Base-by-base conservation (phyloP, 768 basidiomycete species). In the Pisolithus tinctorius region DNA sequence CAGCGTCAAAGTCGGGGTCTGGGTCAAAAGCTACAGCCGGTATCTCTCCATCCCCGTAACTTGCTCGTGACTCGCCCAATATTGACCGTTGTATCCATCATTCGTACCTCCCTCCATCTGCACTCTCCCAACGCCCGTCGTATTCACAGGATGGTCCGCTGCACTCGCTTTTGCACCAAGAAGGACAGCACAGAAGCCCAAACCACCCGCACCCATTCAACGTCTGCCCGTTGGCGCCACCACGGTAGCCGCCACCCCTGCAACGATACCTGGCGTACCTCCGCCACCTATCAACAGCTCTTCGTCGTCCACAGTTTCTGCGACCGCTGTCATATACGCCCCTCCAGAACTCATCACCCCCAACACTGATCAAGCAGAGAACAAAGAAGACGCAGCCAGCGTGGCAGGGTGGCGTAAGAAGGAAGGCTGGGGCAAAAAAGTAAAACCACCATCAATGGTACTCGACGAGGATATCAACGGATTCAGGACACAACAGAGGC, bases 381-480 rank as follows among this genome's bases (percentile, higher is more conserved):
- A 49, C 47, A 60, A 68, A 38, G 57, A 63, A 6, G 61, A 65
- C 42, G 56, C 67, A 14, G 53, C 60, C 37, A 50, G 67, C 7
- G 60, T 65, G 45, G 60, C 69, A 3, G 47, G 70, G n/a, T 69
- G 74, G 57, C 69, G 75, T 16, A 65, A 74, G 56, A 61, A 68
- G 45, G 79, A 82, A 56, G 83, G 83, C 57, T 91, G 90, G 90
- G 86, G 86, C 40, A 88, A 85, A 69, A 91, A 91, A 64, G 83
- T 92, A 62, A 91, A 91, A 60, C 90, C 91, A 14, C 91, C 91
- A 3, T 87, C 87, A 0, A 92, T 93, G 88, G 75, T 92, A 20
- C 78, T 93, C 9, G 90, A 93, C 54, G 91, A 93, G 53, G 88
- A 93, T 55, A 74, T 93, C 55, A 93, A 93, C 51, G 90, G 90